A percentile compares a stretch with the other conserved stretches of the same genome.
These are phyloP conservation scores for Coemansia sp. DNA, from an alignment of 192 early-diverging fungal genomes.

Conservation along the genomic window DNA sequence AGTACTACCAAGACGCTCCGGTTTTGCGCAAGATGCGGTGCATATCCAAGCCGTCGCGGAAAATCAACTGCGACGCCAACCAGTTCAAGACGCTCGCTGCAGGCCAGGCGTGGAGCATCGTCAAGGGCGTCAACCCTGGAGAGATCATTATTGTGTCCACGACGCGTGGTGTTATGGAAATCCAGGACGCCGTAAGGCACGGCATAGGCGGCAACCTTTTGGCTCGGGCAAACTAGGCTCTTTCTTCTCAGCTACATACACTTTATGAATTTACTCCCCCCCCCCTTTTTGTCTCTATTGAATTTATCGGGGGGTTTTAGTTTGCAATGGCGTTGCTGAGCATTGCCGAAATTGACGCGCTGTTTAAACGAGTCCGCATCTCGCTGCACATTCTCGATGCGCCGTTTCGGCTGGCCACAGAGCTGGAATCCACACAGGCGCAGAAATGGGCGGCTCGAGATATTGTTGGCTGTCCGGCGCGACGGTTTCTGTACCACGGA, in stretches of 20 bases:
- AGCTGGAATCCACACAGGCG: neutral
- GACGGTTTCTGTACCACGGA: constrained; percentile 32
- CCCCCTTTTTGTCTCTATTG: neutral
- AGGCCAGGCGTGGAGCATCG: constrained; percentile 70
- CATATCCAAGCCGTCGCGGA: constrained; percentile 84
- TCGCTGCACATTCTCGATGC: constrained; percentile 38
- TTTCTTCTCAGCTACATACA: neutral
- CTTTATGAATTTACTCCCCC: neutral
- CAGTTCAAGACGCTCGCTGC: constrained; percentile 77
- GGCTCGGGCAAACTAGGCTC: constrained; percentile 58
- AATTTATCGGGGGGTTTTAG: neutral
- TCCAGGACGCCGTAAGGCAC: constrained; percentile 84
- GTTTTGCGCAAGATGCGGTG: constrained; percentile 75
- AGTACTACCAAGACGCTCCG: constrained; percentile 83
- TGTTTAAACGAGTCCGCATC: constrained; percentile 32
- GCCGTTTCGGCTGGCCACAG: neutral
- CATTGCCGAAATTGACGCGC: constrained; percentile 21
- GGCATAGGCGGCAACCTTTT: constrained; percentile 87
- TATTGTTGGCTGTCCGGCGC: constrained; percentile 15
- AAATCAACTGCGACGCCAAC: constrained; percentile 73
- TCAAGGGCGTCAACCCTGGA: constrained; percentile 82
- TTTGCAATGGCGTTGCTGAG: neutral
- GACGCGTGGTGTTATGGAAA: constrained; percentile 76
- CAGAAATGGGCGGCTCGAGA: constrained; percentile 20
- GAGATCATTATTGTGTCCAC: constrained; percentile 88